Evolutionary conservation across 2,329 filamentous ascomycete species (phyloP).

Genomic region (Aspergillus sp.): DNA sequence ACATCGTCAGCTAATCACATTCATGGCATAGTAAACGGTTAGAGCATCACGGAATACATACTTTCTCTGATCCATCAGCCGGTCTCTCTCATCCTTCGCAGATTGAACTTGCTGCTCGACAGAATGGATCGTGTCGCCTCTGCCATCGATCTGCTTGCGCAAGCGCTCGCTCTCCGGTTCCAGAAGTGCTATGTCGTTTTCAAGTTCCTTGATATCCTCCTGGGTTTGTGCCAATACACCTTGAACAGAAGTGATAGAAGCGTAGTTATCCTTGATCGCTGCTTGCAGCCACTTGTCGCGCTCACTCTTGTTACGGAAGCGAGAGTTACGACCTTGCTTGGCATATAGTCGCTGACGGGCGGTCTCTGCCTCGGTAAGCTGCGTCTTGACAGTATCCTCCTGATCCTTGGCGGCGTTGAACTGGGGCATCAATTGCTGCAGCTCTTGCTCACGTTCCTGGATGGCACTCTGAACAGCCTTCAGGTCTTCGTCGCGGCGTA

Average conservation of each 20-base stretch:
- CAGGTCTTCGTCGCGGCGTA: conserved; percentile 71
- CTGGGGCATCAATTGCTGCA: conserved; percentile 72
- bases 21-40: background rate
- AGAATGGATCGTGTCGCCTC: conserved; percentile 70
- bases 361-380: conserved; percentile 75
- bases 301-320: conserved; percentile 85
- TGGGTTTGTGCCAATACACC: conserved; percentile 80
- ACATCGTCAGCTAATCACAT: conserved; percentile 13
- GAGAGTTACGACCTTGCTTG: conserved; percentile 85
- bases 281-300: conserved; percentile 79
- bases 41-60: conserved; percentile 25
- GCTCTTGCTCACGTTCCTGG: conserved; percentile 71
- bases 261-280: conserved; percentile 78
- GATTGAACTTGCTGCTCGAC: conserved; percentile 73
- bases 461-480: conserved; percentile 73
- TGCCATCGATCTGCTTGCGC: conserved; percentile 73
- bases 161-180: conserved; percentile 72
- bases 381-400: conserved; percentile 69
- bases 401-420: conserved; percentile 73
- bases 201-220: conserved; percentile 75
- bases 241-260: conserved; percentile 75
- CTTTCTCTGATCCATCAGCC: conserved; percentile 82
- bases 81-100: conserved; percentile 76
- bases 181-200: conserved; percentile 68
- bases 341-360: conserved; percentile 77